Evolutionary conservation across 768 basidiomycete genomes (phyloP).

Genomic region (Pisolithus microcarpus): DNA sequence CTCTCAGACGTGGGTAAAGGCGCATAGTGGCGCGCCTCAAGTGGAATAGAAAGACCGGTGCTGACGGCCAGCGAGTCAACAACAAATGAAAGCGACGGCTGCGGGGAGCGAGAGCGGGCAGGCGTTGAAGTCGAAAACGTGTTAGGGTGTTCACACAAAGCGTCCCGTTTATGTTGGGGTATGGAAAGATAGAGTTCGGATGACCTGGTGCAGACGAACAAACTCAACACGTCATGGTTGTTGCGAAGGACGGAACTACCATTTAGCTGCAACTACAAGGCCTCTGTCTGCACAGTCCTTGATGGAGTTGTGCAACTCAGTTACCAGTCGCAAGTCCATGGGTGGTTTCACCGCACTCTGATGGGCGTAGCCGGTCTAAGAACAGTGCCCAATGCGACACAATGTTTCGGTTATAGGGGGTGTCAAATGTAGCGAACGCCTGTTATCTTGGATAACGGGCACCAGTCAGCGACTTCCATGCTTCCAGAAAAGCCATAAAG

Average conservation of each 20-base stretch:
- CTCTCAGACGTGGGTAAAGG: conserved; percentile 3
- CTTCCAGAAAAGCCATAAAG: no score
- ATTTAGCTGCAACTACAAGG: conserved; percentile 65
- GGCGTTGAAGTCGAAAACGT: conserved; percentile 57
- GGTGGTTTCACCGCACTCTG: not conserved
- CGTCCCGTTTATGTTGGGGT: conserved; percentile 39
- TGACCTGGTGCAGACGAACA: conserved; percentile 43
- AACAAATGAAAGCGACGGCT: conserved; percentile 31
- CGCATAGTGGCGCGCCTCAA: conserved; percentile 12
- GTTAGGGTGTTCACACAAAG: conserved; percentile 19
- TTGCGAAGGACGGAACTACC: conserved; percentile 38
- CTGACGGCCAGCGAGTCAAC: conserved; percentile 16
- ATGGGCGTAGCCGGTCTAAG: not conserved
- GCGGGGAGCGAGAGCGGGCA: conserved; percentile 39
- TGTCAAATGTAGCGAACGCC: no score
- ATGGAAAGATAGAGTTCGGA: conserved; percentile 67
- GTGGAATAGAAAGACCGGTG: conserved; percentile 29
- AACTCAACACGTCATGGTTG: conserved; percentile 9
- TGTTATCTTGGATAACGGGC: no score
- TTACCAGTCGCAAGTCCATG: conserved; percentile 47
- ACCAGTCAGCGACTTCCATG: no score
- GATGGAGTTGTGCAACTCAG: conserved; percentile 53
- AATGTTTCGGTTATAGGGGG: not conserved
- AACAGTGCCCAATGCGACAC: not conserved
- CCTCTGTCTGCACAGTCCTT: conserved; percentile 72